These are phyloP conservation scores for Aspergillus funiculosus DNA, from an alignment of 495 filamentous ascomycete genomes.

Conservation along the genomic window DNA sequence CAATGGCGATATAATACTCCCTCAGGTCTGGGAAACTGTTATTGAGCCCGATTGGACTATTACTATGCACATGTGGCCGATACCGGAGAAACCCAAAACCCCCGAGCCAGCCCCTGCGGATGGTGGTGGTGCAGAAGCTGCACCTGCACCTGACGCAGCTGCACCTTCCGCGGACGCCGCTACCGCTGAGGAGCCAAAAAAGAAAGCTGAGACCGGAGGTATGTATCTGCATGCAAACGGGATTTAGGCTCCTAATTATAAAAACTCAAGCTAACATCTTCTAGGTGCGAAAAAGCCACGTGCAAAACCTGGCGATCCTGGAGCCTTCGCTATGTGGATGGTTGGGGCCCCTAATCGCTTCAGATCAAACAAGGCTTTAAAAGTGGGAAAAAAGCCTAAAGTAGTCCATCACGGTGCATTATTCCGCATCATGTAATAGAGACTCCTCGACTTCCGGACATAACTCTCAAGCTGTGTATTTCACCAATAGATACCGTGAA, in stretches of 20 bases:
- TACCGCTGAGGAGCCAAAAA: slow-evolving; percentile 26
- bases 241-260: neutral
- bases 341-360: slow-evolving; percentile 29
- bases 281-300: slow-evolving; percentile 30
- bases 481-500: neutral
- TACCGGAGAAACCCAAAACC: slow-evolving; percentile 55
- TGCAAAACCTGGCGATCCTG: slow-evolving; percentile 23
- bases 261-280: slow-evolving; percentile 6
- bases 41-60: slow-evolving; percentile 84
- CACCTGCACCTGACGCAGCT: slow-evolving; percentile 18
- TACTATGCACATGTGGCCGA: slow-evolving; percentile 97
- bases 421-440: slow-evolving; percentile 22
- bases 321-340: slow-evolving; percentile 40
- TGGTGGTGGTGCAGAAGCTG: slow-evolving; percentile 14
- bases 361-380: slow-evolving; percentile 29
- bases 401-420: slow-evolving; percentile 19
- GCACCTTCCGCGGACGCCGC: slow-evolving; percentile 19
- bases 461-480: neutral
- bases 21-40: slow-evolving; percentile 79
- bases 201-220: slow-evolving; percentile 31
- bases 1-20: slow-evolving; percentile 82
- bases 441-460: neutral
- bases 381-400: slow-evolving; percentile 36
- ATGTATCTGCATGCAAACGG: slow-evolving; percentile 5
- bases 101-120: slow-evolving; percentile 32